phyloP scores from a whole-genome alignment of 2,329 filamentous ascomycete species.

The Colletotrichum sp. region DNA sequence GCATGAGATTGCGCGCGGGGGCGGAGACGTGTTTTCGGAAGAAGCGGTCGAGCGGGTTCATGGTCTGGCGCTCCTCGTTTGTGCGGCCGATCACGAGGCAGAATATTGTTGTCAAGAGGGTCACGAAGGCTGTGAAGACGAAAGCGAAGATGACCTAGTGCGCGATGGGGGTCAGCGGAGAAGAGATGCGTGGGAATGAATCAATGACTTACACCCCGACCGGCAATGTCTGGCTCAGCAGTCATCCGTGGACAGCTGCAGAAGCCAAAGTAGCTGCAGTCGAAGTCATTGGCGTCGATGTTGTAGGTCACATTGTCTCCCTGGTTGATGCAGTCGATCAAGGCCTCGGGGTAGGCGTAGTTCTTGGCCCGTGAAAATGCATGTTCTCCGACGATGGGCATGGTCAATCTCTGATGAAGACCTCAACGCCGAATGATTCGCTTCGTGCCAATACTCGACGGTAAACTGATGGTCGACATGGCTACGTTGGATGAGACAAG shows the following conservation, averaged over 20 bases:
- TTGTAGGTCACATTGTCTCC: neutral
- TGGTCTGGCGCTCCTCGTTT: neutral
- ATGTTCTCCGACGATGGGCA: neutral
- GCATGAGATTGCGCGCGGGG: neutral
- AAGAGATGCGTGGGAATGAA: fast-evolving
- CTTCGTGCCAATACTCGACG: fast-evolving
- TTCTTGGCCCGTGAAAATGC: neutral
- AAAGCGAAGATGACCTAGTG: neutral
- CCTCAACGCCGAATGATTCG: neutral
- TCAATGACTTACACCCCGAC: neutral
- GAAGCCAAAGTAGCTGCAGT: neutral
- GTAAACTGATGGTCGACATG: neutral
- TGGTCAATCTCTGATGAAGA: neutral
- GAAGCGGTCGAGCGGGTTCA: slow-evolving; percentile 9
- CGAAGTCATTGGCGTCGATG: neutral
- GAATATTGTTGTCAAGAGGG: neutral
- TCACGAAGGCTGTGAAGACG: neutral
- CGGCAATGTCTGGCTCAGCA: neutral
- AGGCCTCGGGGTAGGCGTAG: neutral
- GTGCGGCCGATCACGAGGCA: neutral
- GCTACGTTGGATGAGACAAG: neutral
- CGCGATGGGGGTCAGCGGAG: neutral
- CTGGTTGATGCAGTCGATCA: neutral
- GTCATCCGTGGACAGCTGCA: slow-evolving; percentile 2
- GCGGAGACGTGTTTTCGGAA: neutral